These are phyloP conservation scores for Clavaria fumosa DNA, from an alignment of 768 basidiomycete species.

Conservation along the genomic window DNA sequence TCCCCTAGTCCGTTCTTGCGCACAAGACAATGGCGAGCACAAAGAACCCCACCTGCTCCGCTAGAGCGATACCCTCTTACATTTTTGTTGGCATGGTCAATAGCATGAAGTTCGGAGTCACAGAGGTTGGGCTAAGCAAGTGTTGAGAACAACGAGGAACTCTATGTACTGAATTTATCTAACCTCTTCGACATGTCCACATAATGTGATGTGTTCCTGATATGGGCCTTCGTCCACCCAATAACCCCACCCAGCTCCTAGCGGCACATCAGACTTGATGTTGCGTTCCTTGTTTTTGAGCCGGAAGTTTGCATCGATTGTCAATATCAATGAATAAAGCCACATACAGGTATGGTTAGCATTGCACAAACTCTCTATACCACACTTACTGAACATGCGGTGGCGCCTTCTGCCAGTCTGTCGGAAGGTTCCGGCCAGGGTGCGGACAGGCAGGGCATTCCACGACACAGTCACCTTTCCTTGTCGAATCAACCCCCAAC, in stretches of 20 bases:
- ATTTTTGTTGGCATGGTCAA: conserved; percentile 7
- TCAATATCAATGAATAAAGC: conserved; percentile 15
- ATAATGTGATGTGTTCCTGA: conserved; percentile 3
- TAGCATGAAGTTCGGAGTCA: conserved; percentile 7
- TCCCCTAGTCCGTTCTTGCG: conserved; percentile 17
- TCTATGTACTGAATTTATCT: background rate
- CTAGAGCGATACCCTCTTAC: conserved; percentile 13
- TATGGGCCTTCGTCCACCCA: conserved; percentile 10
- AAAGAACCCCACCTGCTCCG: conserved; percentile 17
- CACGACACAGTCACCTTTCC: conserved; percentile 11
- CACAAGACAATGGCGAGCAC: conserved; percentile 19
- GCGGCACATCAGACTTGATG: conserved; percentile 12
- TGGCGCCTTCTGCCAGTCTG: conserved; percentile 8
- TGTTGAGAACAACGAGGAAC: background rate
- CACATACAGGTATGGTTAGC: conserved; percentile 13
- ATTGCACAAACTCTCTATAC: background rate
- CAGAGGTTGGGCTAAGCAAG: conserved; percentile 7
- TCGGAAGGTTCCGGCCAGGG: conserved; percentile 11
- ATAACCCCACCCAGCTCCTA: conserved; percentile 13
- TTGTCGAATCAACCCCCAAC: conserved; percentile 3
- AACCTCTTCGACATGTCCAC: conserved; percentile 8
- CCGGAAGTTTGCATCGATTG: conserved; percentile 21
- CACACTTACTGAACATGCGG: background rate
- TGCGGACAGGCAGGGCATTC: conserved; percentile 17
- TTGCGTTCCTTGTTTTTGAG: conserved; percentile 13